These are phyloP conservation scores for Odontarrhena argentea DNA, from an alignment of 345 rosid species.

Conservation along the genomic window DNA sequence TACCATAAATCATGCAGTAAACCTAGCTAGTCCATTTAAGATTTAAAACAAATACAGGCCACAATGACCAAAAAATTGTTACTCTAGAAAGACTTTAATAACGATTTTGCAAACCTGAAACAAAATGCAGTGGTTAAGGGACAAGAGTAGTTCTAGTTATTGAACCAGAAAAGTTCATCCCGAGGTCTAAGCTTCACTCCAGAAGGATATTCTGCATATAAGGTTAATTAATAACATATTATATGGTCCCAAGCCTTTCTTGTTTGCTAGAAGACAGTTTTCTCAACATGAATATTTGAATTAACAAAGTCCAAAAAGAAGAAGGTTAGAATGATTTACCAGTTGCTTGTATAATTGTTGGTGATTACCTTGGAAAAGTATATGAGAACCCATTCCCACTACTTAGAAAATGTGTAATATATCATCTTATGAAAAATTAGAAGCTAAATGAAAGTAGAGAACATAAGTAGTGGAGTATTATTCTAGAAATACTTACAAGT, in stretches of 20 bases:
- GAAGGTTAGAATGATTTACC: too few species aligned
- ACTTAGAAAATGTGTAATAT: conserved; percentile 14
- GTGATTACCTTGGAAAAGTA: too few species aligned
- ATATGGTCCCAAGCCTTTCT: too few species aligned
- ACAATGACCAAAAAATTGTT: neutral
- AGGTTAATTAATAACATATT: too few species aligned
- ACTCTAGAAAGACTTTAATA: neutral
- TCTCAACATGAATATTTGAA: too few species aligned
- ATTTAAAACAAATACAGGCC: conserved; percentile 4
- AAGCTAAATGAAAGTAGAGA: conserved; percentile 2
- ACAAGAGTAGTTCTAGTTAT: conserved; percentile 78
- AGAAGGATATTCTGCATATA: conserved; percentile 49
- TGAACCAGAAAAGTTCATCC: conserved; percentile 96
- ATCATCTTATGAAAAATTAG: conserved; percentile 13
- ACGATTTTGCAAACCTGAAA: conserved; percentile 66
- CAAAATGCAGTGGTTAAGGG: conserved; percentile 81
- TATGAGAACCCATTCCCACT: conserved; percentile 9
- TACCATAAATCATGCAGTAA: conserved; percentile 17
- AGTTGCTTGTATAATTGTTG: too few species aligned
- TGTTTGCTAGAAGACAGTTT: too few species aligned
- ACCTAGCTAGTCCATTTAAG: conserved; percentile 3
- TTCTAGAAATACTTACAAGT: conserved; percentile 62
- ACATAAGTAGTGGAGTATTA: neutral
- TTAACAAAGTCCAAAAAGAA: too few species aligned
- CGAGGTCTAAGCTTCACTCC: conserved; percentile 75